Base-by-base conservation (phyloP, 1,139 yeast species). In the Candida buenavistaensis region DNA sequence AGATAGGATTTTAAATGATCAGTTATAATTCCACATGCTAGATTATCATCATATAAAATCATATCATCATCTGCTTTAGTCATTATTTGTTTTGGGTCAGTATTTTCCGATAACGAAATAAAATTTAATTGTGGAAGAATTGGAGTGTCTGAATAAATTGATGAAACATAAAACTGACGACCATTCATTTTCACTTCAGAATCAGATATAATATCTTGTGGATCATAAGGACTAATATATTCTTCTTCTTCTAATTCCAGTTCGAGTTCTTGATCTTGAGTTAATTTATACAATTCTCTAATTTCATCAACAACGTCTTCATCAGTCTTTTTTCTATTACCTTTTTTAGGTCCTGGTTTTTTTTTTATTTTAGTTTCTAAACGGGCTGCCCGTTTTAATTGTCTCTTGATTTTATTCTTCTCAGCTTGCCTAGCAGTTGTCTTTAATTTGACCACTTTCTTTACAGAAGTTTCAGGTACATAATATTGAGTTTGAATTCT, bases 121-220 rank as follows among this genome's bases (percentile, higher is more conserved):
- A 64, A 61, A 0, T 53, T 38, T 11, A 68, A 38, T 6, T 48
- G 38, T 1, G 66, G 62, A 2, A 67, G 38, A 3, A 32, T 33
- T 2, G 66, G 54, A 2, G 41, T 37, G 1, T 51, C 46, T 2
- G 46, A 38, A 22, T 55, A 54, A 2, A 67, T 44, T 4, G 54
- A 57, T 6, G 54, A 45, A 11, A 47, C 52, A 40, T 59, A 71
- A 28, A 75, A 53, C 44, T 66, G 59, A 17, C 75, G 51, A 7
- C 54, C 59, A 31, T 53, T 40, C 14, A 64, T 47, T 6, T 64
- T 61, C 8, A 69, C 55, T 13, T 44, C 39, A 1, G 69, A 51
- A 43, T 70, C 75, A 1, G 58, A 52, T 12, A 46, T 50, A 17
- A 69, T 63, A 38, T 64, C 65, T 6, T 57, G 50, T 2, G 75